Base-by-base conservation (phyloP, 129 eudicot species). In the Sambucus nigra region DNA sequence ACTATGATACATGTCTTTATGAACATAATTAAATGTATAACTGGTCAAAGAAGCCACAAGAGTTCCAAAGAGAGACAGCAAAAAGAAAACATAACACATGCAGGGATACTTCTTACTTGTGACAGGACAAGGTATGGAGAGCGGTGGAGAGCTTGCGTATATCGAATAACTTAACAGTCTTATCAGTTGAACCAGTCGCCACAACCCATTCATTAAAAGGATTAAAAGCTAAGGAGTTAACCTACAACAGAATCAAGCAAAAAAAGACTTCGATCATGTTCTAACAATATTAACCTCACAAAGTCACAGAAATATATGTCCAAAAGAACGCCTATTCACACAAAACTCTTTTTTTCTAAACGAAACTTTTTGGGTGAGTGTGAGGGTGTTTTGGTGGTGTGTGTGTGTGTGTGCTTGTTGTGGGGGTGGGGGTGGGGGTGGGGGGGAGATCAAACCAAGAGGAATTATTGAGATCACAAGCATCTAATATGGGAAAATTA, bases 161-260 rank as follows among this genome's bases (percentile, higher is more conserved):
- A 69, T 91, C 98, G 67, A 85, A 82, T 53, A 91, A 38, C 58
- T 79, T 91, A 2, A 86, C 98, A 23, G 98, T 91, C 76, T 81
- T 91, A 71, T 91, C 98, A 1, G 98, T 79, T 12, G 98, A 91
- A 6, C 98, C 98, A 1, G 98, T 91, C 17, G 98, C 98, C 59
- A 91, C 54, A 61, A 91, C 82, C 98, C 98, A 89, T 45, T 89
- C 98, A 56, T 89, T 89, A 32, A 85, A 76, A n/a, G 98, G 95
- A 46, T 89, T 89, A 47, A 91, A 91, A 24, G 98, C 89, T 55
- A 91, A 74, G 68, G 94, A 85, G 57, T 91, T 91, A 27, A 91
- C 98, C 95, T 89, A 47, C 48, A 51, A 46, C 54, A 60, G 24
- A 55, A 53, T 2, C 9, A 28, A 23, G 28, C 7, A 47, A 10